A percentile compares a stretch with the other conserved stretches of the same genome.
Conservation (phyloP, 1,284 basidiomycete genomes). For the Sanguinoderma infundibulare region DNA sequence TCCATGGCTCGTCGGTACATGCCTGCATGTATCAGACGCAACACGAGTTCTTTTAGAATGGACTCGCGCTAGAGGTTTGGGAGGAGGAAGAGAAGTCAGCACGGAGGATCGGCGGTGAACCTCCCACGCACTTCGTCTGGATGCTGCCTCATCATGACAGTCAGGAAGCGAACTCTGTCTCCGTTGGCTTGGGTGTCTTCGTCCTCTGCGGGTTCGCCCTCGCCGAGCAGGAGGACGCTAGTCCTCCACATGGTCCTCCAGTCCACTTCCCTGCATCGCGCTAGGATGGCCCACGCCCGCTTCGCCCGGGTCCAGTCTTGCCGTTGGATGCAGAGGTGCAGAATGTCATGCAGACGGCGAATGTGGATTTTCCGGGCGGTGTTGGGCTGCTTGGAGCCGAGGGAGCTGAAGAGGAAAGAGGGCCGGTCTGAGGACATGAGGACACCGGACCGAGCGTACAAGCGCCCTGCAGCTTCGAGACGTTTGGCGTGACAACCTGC, state of each 20-base stretch:
- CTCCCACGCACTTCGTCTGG: constrained; percentile 56
- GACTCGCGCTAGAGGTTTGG: constrained; percentile 58
- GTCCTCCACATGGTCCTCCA: constrained; percentile 81
- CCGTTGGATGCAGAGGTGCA: constrained; percentile 76
- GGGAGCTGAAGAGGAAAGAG: constrained; percentile 60
- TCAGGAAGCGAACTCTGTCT: constrained; percentile 63
- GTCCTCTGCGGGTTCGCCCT: background rate
- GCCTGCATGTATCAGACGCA: constrained; percentile 63
- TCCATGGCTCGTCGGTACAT: constrained; percentile 75
- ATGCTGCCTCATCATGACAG: constrained; percentile 68
- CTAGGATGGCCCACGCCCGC: constrained; percentile 80
- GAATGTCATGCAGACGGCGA: constrained; percentile 71
- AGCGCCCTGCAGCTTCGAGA: constrained; percentile 11
- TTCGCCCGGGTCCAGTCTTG: constrained; percentile 69
- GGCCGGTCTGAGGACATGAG: constrained; percentile 39
- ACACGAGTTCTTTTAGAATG: constrained; percentile 76
- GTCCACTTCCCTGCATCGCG: constrained; percentile 82
- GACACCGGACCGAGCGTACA: background rate
- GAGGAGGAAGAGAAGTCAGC: constrained; percentile 4
- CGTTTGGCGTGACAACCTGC: constrained; percentile 4
- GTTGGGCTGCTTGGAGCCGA: constrained; percentile 46
- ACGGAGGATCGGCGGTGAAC: background rate
- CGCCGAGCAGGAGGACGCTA: constrained; percentile 61
- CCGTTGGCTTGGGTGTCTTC: constrained; percentile 30
- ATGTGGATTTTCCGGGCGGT: constrained; percentile 72